Percentiles rank a stretch among this genome's conserved stretches.
Evolutionary conservation across 306 rosid species (phyloP).

Genomic region (Erythrophleum fordii): DNA sequence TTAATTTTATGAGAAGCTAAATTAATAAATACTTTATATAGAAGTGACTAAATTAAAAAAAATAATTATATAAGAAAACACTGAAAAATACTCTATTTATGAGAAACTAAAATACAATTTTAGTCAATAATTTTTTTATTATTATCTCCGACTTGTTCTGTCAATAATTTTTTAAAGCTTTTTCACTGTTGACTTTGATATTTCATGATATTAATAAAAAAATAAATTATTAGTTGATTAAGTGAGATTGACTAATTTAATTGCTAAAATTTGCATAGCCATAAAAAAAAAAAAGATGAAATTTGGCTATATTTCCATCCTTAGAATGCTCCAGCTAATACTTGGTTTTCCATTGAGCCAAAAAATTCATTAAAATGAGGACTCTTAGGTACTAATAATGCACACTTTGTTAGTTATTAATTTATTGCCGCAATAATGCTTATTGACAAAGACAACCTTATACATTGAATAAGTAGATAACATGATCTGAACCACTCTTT

Average conservation of each 20-base stretch:
- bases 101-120: too few relatives aligned
- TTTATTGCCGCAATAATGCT: neutral
- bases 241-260: neutral
- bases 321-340: neutral
- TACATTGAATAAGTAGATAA: too few relatives aligned
- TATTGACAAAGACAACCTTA: neutral
- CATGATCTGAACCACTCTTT: neutral
- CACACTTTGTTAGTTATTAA: neutral
- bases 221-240: neutral
- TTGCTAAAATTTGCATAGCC: neutral
- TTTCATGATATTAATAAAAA: neutral
- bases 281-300: neutral
- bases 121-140: too few relatives aligned
- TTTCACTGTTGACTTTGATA: neutral
- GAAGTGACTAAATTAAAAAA: too few relatives aligned
- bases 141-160: neutral
- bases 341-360: neutral
- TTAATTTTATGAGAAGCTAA: too few relatives aligned
- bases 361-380: neutral
- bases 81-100: too few relatives aligned
- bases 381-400: neutral
- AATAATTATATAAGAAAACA: too few relatives aligned
- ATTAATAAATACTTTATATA: too few relatives aligned
- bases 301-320: too few relatives aligned
- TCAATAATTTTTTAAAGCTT: neutral